Evolutionary conservation across 345 rosid genomes (phyloP).

Genomic region (Salix koriyanagi): DNA sequence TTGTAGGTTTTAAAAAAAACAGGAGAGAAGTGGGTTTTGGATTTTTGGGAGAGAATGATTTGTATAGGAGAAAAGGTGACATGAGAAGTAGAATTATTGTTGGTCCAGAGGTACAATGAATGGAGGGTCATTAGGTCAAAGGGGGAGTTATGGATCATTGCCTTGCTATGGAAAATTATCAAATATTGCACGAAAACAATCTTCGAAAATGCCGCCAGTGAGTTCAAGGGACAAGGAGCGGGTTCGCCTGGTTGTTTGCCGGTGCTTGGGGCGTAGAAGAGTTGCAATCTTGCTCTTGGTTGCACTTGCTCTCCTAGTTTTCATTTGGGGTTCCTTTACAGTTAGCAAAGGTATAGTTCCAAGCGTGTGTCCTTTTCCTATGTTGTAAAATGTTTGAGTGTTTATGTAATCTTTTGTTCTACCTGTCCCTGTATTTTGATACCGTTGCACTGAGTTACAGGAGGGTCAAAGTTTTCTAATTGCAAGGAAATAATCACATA

Average conservation of each 20-base stretch:
- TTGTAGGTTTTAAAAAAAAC: background rate
- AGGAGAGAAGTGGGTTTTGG: background rate
- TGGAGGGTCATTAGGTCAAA: constrained; percentile 62
- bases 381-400: background rate
- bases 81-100: constrained; percentile 8
- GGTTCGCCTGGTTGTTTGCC: constrained; percentile 43
- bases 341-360: constrained; percentile 58
- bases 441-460: background rate
- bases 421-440: background rate
- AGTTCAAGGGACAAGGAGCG: constrained; percentile 70
- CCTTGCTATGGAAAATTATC: constrained; percentile 24
- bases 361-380: background rate
- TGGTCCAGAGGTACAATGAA: constrained; percentile 63
- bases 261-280: constrained; percentile 50
- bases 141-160: constrained; percentile 66
- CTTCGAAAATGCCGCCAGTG: constrained; percentile 42
- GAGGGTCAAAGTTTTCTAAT: background rate
- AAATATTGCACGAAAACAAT: constrained; percentile 30
- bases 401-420: background rate
- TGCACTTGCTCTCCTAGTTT: constrained; percentile 60
- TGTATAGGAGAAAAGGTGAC: background rate
- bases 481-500: background rate
- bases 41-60: background rate
- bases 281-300: constrained; percentile 68
- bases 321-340: constrained; percentile 58